phyloP scores from a whole-genome alignment of 768 basidiomycete genomes.

The Hortiboletus flavorubellus region DNA sequence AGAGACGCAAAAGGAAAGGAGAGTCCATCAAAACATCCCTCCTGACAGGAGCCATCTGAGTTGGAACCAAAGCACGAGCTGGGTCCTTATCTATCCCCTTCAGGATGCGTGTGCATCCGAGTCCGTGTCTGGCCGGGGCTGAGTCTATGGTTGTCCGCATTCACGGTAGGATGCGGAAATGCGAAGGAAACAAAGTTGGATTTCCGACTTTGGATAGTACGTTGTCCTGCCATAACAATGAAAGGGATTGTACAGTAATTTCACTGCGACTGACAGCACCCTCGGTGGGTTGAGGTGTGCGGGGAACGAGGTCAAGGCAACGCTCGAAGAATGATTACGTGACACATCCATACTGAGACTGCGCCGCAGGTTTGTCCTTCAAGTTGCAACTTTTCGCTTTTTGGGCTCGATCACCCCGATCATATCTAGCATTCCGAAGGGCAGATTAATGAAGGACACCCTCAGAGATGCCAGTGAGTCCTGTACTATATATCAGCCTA shows the following conservation, averaged over 20 bases:
- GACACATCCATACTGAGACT: neutral
- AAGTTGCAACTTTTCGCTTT: neutral
- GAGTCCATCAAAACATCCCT: neutral
- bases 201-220: neutral
- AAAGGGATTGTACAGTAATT: too few species aligned
- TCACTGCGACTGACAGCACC: too few species aligned
- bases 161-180: neutral
- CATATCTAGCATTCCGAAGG: neutral
- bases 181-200: neutral
- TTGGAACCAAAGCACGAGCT: neutral
- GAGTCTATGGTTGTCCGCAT: neutral
- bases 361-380: too few species aligned
- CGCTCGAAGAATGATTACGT: too few species aligned
- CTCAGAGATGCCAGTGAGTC: slow-evolving; percentile 66
- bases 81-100: neutral
- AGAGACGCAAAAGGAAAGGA: neutral
- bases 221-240: too few species aligned
- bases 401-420: slow-evolving; percentile 1
- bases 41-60: neutral
- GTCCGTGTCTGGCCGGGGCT: too few species aligned
- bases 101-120: neutral
- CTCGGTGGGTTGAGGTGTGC: too few species aligned
- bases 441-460: slow-evolving; percentile 51
- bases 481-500: neutral
- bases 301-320: too few species aligned